Conservation (phyloP, 805 yeast genomes). For the Phaffomyces antillensis region DNA sequence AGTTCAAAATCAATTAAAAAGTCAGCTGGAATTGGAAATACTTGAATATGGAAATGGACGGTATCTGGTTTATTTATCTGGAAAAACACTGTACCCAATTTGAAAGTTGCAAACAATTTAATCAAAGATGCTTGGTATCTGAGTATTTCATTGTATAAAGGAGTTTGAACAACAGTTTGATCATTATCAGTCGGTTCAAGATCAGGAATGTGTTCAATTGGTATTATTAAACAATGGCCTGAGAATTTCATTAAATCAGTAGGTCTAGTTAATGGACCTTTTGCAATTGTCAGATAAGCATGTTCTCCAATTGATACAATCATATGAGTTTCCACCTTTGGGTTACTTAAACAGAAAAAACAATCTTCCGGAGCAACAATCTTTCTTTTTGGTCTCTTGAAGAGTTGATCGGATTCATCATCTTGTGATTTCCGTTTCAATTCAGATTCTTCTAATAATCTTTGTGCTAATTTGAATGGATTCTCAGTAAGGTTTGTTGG, state of each 20-base stretch:
- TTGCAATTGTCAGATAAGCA: conserved; percentile 69
- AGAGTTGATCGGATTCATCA: not conserved
- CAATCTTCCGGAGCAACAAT: conserved; percentile 55
- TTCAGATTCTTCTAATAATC: not conserved
- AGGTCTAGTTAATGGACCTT: conserved; percentile 71
- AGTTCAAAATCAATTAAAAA: conserved; percentile 36
- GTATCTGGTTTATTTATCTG: conserved; percentile 60
- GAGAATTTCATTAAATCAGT: conserved; percentile 46
- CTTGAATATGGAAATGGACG: conserved; percentile 72
- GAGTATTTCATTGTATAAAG: conserved; percentile 37
- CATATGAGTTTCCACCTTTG: conserved; percentile 73
- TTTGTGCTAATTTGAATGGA: conserved; percentile 22
- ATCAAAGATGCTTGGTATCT: conserved; percentile 42
- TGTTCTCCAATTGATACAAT: conserved; percentile 64
- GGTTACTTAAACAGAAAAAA: conserved; percentile 79
- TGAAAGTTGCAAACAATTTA: conserved; percentile 36
- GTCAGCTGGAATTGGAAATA: conserved; percentile 57
- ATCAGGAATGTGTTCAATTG: conserved; percentile 65
- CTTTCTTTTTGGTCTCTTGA: conserved; percentile 23
- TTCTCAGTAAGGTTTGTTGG: conserved; percentile 23
- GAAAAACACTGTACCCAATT: conserved; percentile 51
- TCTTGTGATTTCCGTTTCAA: conserved; percentile 10
- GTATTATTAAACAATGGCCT: conserved; percentile 78
- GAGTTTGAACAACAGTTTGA: conserved; percentile 21
- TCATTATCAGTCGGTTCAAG: conserved; percentile 20